A percentile compares a stretch with the other conserved stretches of the same genome.
These are phyloP conservation scores for Erysimum pusillum DNA, from an alignment of 441 rosid genomes.

Conservation along the genomic window DNA sequence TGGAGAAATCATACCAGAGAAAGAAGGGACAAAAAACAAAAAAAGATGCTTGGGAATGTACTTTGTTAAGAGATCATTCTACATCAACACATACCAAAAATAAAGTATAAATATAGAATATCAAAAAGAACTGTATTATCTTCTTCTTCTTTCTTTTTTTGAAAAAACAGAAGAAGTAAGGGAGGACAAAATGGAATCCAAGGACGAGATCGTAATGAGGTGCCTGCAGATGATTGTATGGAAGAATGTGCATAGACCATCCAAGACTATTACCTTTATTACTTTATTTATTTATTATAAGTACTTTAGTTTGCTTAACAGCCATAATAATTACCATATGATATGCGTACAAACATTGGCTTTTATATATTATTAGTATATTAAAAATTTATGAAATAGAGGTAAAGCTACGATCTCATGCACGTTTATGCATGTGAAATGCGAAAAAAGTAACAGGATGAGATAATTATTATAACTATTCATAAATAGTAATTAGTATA, in stretches of 20 bases:
- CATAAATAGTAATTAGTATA: too few relatives aligned
- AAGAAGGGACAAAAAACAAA: slow-evolving; percentile 35
- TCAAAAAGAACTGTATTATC: slow-evolving; percentile 22
- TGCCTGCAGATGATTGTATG: slow-evolving; percentile 40
- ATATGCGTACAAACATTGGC: slow-evolving; percentile 47
- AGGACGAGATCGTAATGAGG: slow-evolving; percentile 44
- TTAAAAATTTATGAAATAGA: slow-evolving; percentile 1
- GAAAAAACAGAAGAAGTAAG: slow-evolving; percentile 24
- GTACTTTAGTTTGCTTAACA: slow-evolving; percentile 47
- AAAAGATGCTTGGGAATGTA: slow-evolving; percentile 52
- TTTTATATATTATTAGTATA: slow-evolving; percentile 26
- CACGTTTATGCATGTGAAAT: slow-evolving; percentile 49
- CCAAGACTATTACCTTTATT: slow-evolving; percentile 44
- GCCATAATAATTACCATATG: slow-evolving; percentile 49
- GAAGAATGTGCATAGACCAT: slow-evolving; percentile 51
- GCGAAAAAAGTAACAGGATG: slow-evolving; percentile 6
- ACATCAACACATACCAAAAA: slow-evolving; percentile 33
- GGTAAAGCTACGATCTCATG: slow-evolving; percentile 48
- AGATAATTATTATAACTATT: too few relatives aligned
- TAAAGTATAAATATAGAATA: slow-evolving; percentile 30
- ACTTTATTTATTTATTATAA: slow-evolving; percentile 38
- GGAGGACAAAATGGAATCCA: slow-evolving; percentile 54
- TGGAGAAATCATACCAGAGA: not conserved
- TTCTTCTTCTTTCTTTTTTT: not conserved
- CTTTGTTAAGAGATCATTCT: slow-evolving; percentile 44